These are phyloP conservation scores for Neonectria punicea DNA, from an alignment of 2,329 filamentous ascomycete species.

Conservation along the genomic window DNA sequence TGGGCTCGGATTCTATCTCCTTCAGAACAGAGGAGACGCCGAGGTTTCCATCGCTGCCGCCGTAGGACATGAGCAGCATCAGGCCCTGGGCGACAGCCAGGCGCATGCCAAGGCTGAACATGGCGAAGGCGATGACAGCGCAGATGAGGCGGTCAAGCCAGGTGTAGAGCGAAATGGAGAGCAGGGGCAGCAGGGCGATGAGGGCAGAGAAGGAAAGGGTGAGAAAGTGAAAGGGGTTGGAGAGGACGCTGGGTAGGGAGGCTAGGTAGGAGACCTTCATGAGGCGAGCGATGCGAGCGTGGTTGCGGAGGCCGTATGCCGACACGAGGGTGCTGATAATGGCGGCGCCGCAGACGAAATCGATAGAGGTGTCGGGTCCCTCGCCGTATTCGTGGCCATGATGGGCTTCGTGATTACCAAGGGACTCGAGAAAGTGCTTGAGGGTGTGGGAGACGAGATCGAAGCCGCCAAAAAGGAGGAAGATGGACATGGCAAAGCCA, in stretches of 20 bases:
- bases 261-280: slow-evolving; percentile 89
- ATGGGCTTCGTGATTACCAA: slow-evolving; percentile 73
- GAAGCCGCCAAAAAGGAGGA: slow-evolving; percentile 96
- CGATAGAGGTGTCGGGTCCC: slow-evolving; percentile 79
- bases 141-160: slow-evolving; percentile 88
- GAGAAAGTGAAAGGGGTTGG: slow-evolving; percentile 94
- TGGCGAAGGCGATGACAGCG: slow-evolving; percentile 81
- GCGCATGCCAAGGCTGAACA: slow-evolving; percentile 88
- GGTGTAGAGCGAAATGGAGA: slow-evolving; percentile 82
- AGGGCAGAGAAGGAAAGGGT: slow-evolving; percentile 87
- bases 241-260: slow-evolving; percentile 84
- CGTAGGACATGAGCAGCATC: slow-evolving; percentile 96
- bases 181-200: slow-evolving; percentile 82
- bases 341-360: slow-evolving; percentile 83
- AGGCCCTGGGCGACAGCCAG: slow-evolving; percentile 87
- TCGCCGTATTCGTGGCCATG: slow-evolving; percentile 69
- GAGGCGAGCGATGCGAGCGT: slow-evolving; percentile 89
- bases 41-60: slow-evolving; percentile 49
- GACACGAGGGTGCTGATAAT: slow-evolving; percentile 86
- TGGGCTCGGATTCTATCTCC: slow-evolving; percentile 84
- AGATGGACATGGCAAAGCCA: slow-evolving; percentile 95
- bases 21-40: slow-evolving; percentile 79
- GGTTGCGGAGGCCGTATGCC: slow-evolving; percentile 88
- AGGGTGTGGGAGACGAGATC: slow-evolving; percentile 94
- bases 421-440: slow-evolving; percentile 85